Evolutionary conservation across 371 early-diverging fungal species (phyloP).

Genomic region (Blyttiomyces sp.): DNA sequence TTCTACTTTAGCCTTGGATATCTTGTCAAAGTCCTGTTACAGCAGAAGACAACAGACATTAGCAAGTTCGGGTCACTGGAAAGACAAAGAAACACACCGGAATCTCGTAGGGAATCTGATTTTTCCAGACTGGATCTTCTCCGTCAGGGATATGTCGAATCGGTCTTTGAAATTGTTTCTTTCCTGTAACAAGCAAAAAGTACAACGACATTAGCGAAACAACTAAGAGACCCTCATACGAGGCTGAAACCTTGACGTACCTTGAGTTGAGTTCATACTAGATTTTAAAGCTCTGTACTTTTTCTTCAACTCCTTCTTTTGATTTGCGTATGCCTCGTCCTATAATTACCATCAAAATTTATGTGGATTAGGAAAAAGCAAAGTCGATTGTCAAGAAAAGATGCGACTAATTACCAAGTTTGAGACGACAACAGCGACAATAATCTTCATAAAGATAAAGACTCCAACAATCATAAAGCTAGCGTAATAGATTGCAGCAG

Average conservation of each 20-base stretch:
- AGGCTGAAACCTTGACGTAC: no score
- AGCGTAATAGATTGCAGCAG: constrained; percentile 35
- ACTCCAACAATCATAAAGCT: constrained; percentile 35
- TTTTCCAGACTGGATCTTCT: constrained; percentile 21
- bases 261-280: constrained; percentile 11
- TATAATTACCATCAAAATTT: background rate
- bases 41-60: no score
- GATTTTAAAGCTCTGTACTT: constrained; percentile 28
- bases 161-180: constrained; percentile 18
- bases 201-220: background rate
- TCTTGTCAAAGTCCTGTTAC: constrained; percentile 34
- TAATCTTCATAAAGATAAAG: constrained; percentile 39
- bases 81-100: constrained; percentile 20
- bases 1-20: constrained; percentile 35
- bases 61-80: no score
- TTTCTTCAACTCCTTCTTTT: constrained; percentile 19
- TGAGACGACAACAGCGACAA: constrained; percentile 42
- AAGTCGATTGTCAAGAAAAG: background rate
- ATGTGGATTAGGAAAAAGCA: background rate
- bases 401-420: constrained; percentile 23
- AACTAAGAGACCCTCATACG: background rate
- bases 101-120: constrained; percentile 42
- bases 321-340: constrained; percentile 33
- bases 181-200: constrained; percentile 7
- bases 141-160: constrained; percentile 18